Evolutionary conservation across 352 stramenopile genomes (phyloP).

Genomic region (Thalassiosira hispida): DNA sequence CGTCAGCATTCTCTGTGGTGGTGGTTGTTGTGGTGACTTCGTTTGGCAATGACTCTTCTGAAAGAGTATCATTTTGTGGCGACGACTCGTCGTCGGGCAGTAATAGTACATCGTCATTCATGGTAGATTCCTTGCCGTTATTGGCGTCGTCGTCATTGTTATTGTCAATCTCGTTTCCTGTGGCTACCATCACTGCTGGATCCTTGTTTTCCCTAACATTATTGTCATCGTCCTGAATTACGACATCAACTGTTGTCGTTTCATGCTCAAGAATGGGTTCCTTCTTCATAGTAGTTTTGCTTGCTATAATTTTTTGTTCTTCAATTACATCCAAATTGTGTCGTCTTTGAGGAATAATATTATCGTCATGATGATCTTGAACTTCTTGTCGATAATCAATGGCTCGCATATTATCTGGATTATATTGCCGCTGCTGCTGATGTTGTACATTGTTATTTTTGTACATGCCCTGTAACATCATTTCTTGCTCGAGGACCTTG

Average conservation of each 20-base stretch:
- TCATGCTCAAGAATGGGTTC: not conserved
- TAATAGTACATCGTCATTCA: not conserved
- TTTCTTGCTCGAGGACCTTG: slow-evolving; percentile 61
- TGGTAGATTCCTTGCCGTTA: not conserved
- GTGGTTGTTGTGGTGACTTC: too few species aligned
- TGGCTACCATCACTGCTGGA: not conserved
- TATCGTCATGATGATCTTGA: not conserved
- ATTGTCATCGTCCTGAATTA: slow-evolving; percentile 15
- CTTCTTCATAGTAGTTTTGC: slow-evolving; percentile 11
- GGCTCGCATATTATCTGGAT: slow-evolving; percentile 22
- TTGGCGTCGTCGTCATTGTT: not conserved
- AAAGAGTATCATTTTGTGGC: not conserved
- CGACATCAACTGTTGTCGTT: not conserved
- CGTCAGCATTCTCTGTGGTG: not conserved
- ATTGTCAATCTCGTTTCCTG: not conserved
- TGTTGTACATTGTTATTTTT: too few species aligned
- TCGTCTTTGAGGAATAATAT: slow-evolving; percentile 3
- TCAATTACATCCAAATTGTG: slow-evolving; percentile 11
- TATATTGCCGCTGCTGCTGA: too few species aligned
- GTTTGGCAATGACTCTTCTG: too few species aligned
- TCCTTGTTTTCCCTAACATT: not conserved
- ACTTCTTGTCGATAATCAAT: slow-evolving; percentile 35
- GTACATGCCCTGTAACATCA: slow-evolving; percentile 17
- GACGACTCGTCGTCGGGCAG: not conserved
- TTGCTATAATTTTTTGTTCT: slow-evolving; percentile 14